Evolutionary conservation across 2,329 filamentous ascomycete species (phyloP), one percentile per base, ranked within the genome.

Genomic region (Madurella mycetomatis): DNA sequence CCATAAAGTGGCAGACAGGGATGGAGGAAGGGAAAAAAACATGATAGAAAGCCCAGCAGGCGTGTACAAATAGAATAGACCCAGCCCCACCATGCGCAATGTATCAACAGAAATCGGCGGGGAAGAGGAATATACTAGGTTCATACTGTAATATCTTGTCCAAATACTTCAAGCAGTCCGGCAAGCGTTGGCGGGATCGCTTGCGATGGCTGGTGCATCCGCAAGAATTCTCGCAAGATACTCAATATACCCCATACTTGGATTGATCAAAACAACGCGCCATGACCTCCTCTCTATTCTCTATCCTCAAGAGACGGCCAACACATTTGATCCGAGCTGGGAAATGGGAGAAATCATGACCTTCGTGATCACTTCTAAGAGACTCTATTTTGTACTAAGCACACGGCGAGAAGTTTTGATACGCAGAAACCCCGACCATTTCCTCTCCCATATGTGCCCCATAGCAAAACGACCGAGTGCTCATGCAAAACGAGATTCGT

Each of bases 301-400:
- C n/a, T n/a, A 25, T 25, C 7, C 7, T 25, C 25, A 25, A 7
- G 25, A 25, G 7, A 25, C 25, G 25, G 25, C 25, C 18, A 51
- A 48, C 42, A 39, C 17, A 19, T n/a, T 25, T 17, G 9, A 49
- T 31, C 5, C 19, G n/a, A 44, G 5, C 9, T 16, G 12, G 32
- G 43, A 45, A 8, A 31, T 31, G 31, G n/a, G 16, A 53, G 58
- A 52, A 54, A 60, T 62, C 62, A 55, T 61, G 47, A 62, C 59
- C 57, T 61, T 59, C 58, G 59, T 59, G 53, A 64, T 66, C 65
- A 66, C 64, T 62, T 67, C 64, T 67, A 66, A 53, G 64, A 66
- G 62, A 64, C 64, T 69, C 66, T 69, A 69, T 68, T 65, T 66
- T 66, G 64, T 60, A 64, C 64, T 64, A 65, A 65, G 66, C 66